These are phyloP conservation scores for Arthroderma sp. DNA, from an alignment of 2,329 filamentous ascomycete genomes.

Conservation along the genomic window DNA sequence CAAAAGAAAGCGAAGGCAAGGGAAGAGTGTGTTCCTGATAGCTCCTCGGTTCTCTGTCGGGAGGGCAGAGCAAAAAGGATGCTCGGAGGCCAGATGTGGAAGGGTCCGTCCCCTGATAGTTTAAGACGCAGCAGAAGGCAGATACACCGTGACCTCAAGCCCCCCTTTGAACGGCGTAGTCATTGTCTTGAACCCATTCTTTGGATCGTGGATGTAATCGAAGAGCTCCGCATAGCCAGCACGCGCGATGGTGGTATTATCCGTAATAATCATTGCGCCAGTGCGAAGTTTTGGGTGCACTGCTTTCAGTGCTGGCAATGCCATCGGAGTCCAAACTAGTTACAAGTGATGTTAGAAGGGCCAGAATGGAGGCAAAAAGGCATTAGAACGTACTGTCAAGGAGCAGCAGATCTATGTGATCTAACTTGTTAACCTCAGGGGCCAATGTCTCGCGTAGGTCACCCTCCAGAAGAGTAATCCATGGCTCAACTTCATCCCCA, in stretches of 20 bases:
- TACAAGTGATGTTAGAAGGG: background rate
- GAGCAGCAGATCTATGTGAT: constrained; percentile 41
- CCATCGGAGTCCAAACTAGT: constrained; percentile 43
- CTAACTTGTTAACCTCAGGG: constrained; percentile 27
- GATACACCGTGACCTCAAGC: constrained; percentile 34
- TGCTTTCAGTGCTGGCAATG: constrained; percentile 39
- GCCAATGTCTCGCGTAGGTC: constrained; percentile 46
- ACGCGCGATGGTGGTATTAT: constrained; percentile 34
- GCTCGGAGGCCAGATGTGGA: too few species aligned
- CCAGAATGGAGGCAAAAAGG: background rate
- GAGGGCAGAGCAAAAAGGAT: too few species aligned
- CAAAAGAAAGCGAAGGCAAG: too few species aligned
- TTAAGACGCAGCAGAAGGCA: constrained; percentile 8
- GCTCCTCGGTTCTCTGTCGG: too few species aligned
- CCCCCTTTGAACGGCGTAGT: constrained; percentile 39
- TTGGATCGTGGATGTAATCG: constrained; percentile 31
- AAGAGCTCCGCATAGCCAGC: constrained; percentile 37
- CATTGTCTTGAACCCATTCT: constrained; percentile 38
- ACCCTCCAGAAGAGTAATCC: constrained; percentile 46
- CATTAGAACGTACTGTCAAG: constrained; percentile 43
- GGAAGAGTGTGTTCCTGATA: too few species aligned
- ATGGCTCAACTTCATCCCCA: constrained; percentile 35
- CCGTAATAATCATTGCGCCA: constrained; percentile 38
- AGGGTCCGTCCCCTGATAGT: background rate
- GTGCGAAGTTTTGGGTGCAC: constrained; percentile 33